Conservation (phyloP, 257 asterid species). For the Lavandula angustifolia region DNA sequence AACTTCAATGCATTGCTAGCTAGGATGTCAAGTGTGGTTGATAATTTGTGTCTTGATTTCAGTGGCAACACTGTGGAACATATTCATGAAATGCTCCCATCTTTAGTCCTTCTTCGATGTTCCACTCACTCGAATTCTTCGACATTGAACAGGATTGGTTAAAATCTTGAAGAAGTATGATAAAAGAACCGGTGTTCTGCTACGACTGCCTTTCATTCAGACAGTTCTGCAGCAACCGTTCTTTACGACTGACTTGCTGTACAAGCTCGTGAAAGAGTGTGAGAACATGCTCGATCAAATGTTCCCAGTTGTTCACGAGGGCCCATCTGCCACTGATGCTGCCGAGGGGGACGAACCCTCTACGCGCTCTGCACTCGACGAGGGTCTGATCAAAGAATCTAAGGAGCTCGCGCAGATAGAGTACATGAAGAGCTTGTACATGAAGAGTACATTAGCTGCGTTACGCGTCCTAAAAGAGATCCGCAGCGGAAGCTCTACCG, state of each 20-base stretch:
- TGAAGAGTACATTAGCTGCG: slow-evolving; percentile 87
- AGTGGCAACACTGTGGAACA: background rate
- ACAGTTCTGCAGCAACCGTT: slow-evolving; percentile 91
- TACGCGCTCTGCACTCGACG: slow-evolving; percentile 39
- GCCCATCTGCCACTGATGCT: slow-evolving; percentile 32
- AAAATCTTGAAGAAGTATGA: slow-evolving; percentile 91
- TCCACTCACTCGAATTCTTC: background rate
- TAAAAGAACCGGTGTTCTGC: slow-evolving; percentile 89
- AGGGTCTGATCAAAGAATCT: slow-evolving; percentile 41
- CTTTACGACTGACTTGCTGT: slow-evolving; percentile 80
- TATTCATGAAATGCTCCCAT: background rate
- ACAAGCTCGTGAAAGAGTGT: slow-evolving; percentile 86
- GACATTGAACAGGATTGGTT: slow-evolving; percentile 60
- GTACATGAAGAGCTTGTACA: slow-evolving; percentile 71
- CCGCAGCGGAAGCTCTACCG: slow-evolving; percentile 85
- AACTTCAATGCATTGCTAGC: background rate
- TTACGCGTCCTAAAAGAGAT: slow-evolving; percentile 75
- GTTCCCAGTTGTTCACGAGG: slow-evolving; percentile 47
- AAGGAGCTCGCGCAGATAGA: slow-evolving; percentile 73
- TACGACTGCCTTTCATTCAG: slow-evolving; percentile 90
- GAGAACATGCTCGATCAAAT: slow-evolving; percentile 78
- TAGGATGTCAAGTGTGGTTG: background rate
- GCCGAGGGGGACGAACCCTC: slow-evolving; percentile 47
- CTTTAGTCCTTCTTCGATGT: background rate
- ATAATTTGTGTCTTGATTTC: background rate